Percentiles rank a stretch among this genome's conserved stretches.
Conservation (phyloP, 805 yeast species). For the Wickerhamiella galacta region DNA sequence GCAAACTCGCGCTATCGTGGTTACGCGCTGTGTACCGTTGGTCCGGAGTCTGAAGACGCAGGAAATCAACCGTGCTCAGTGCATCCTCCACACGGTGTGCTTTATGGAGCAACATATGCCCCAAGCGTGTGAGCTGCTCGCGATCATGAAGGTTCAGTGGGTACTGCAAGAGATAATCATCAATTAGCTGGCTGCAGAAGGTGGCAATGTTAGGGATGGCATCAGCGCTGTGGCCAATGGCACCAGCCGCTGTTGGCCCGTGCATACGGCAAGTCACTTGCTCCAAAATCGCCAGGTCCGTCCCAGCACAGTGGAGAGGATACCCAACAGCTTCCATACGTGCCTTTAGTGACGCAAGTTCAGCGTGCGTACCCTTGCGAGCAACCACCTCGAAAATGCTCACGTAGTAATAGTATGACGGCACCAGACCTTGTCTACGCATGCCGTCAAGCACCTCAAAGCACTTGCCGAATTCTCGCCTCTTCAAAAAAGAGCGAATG, state of each 20-base stretch:
- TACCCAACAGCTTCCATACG: neutral
- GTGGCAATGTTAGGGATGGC: neutral
- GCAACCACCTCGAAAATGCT: neutral
- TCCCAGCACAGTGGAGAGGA: slow-evolving; percentile 1
- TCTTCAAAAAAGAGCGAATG: neutral
- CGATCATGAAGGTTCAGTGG: neutral
- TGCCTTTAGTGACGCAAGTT: neutral
- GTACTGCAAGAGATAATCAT: neutral
- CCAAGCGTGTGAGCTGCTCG: neutral
- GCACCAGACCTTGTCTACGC: neutral
- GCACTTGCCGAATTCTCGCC: neutral
- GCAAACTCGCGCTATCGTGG: slow-evolving; percentile 1
- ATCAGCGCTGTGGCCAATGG: neutral
- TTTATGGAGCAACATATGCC: neutral
- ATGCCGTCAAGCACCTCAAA: neutral
- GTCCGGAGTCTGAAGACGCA: neutral
- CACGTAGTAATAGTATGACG: neutral
- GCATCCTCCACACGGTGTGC: neutral
- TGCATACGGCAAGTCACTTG: no score
- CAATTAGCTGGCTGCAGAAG: neutral
- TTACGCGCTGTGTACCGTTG: neutral
- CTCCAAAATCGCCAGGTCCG: neutral
- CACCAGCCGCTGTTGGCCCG: no score
- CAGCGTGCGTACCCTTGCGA: no score
- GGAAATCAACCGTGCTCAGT: neutral